Percentiles rank a stretch among this genome's conserved stretches.
Evolutionary conservation across 257 asterid genomes (phyloP).

Genomic region (Striga asiatica): DNA sequence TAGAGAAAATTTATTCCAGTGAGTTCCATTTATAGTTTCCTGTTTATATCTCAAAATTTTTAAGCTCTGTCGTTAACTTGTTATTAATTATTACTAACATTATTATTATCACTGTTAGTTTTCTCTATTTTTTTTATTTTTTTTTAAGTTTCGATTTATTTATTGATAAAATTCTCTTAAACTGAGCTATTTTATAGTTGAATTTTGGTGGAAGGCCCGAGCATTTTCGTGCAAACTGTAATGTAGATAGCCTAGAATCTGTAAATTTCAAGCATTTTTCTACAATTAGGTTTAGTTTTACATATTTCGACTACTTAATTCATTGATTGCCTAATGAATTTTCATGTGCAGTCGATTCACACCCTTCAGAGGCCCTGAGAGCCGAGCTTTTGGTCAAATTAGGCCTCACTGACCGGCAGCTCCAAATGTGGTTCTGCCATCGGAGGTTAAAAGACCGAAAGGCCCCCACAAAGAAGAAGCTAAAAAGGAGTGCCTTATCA

Average conservation of each 20-base stretch:
- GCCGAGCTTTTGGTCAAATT: conserved; percentile 67
- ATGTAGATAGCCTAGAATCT: no score
- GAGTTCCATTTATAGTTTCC: conserved; percentile 24
- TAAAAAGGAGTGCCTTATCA: conserved; percentile 30
- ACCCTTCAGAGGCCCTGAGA: conserved; percentile 71
- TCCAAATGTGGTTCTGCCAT: conserved; percentile 98
- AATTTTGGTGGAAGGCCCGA: no score
- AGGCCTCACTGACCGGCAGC: conserved; percentile 78
- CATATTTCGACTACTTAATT: no score
- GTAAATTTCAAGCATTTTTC: background rate
- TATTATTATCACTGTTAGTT: no score
- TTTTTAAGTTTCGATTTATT: background rate
- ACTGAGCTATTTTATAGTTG: background rate
- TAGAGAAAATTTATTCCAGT: conserved; percentile 75
- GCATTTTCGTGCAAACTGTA: no score
- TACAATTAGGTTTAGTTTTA: conserved; percentile 1
- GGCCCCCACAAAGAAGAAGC: conserved; percentile 40
- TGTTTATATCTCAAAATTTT: background rate
- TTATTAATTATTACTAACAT: no score
- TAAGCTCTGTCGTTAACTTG: no score
- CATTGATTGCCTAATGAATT: no score
- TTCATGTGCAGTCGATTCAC: conserved; percentile 45
- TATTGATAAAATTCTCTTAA: background rate
- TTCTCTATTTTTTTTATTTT: background rate
- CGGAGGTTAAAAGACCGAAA: conserved; percentile 86